Evolutionary conservation across 2,329 filamentous ascomycete species (phyloP).

Genomic region (Paecilomyces variotii): DNA sequence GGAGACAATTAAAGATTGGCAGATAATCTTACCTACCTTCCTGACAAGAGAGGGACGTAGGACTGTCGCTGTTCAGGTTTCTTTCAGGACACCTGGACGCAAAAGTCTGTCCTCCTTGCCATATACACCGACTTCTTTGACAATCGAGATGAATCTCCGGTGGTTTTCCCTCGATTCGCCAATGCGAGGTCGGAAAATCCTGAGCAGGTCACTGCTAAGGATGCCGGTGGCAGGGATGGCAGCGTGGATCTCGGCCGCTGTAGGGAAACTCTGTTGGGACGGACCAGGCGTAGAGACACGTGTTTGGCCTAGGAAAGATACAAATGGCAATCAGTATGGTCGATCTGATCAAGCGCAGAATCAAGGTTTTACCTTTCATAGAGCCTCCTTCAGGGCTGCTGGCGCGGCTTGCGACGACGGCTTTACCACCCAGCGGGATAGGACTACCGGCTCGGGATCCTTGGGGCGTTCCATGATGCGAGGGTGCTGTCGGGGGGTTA

Average conservation of each 20-base stretch:
- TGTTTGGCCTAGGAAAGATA: slow-evolving; percentile 12
- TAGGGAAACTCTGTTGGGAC: slow-evolving; percentile 30
- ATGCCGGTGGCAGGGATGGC: slow-evolving; percentile 40
- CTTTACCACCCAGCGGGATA: slow-evolving; percentile 20
- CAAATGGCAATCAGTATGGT: neutral
- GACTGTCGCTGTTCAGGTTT: slow-evolving; percentile 7
- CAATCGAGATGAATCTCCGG: slow-evolving; percentile 35
- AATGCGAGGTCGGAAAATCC: slow-evolving; percentile 35
- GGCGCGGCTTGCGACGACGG: slow-evolving; percentile 28
- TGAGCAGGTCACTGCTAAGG: slow-evolving; percentile 35
- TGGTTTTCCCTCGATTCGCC: slow-evolving; percentile 36
- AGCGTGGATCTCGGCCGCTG: slow-evolving; percentile 39
- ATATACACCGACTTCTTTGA: slow-evolving; percentile 37
- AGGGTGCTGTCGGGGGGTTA: slow-evolving; percentile 31
- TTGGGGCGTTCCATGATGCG: slow-evolving; percentile 36
- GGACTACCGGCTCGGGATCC: slow-evolving; percentile 44
- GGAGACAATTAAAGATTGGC: neutral
- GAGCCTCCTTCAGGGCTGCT: slow-evolving; percentile 29
- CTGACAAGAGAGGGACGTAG: neutral
- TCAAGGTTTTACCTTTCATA: slow-evolving; percentile 15
- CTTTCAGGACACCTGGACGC: slow-evolving; percentile 30
- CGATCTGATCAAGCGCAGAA: no score
- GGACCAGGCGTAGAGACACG: slow-evolving; percentile 24
- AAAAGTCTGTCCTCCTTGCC: slow-evolving; percentile 35
- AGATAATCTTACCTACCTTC: neutral